Evolutionary conservation across 805 yeast genomes (phyloP), one percentile per base, ranked within the genome.

Genomic region (Candida chilensis): DNA sequence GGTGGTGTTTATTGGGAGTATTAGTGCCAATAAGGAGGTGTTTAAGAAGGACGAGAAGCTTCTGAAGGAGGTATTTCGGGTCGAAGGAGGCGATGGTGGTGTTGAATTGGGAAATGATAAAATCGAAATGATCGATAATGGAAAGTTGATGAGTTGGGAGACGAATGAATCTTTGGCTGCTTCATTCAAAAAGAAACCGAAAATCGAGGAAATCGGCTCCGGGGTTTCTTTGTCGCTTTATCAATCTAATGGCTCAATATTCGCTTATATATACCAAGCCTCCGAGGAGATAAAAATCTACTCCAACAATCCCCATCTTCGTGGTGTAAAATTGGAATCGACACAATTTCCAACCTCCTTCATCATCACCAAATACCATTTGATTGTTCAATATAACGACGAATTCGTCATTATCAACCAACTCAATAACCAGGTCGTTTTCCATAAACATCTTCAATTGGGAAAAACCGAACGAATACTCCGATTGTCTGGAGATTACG

Each of bases 311-410:
- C n/a, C n/a, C n/a, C n/a, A n/a, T n/a, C n/a, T n/a, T n/a, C n/a
- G n/a, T n/a, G n/a, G n/a, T n/a, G n/a, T n/a, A n/a, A n/a, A n/a
- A n/a, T n/a, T n/a, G n/a, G n/a, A n/a, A n/a, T n/a, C n/a, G n/a
- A n/a, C n/a, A n/a, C n/a, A n/a, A n/a, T n/a, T n/a, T n/a, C n/a
- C n/a, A n/a, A n/a, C n/a, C n/a, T n/a, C n/a, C n/a, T n/a, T n/a
- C n/a, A n/a, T 66, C 2, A 40, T 79, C 17, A 67, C 82, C 0
- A 61, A 65, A 28, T 79, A 67, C 38, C 82, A 78, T 45, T 41
- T 77, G 2, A 36, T 78, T 1, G 36, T 73, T 4, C 48, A 68
- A 10, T 66, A 64, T 2, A 42, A 53, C 2, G 64, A 64, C 30
- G 45, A 66, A 13, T 35, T 74, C 4, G 42, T 64, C 5, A 46